Evolutionary conservation across 371 early-diverging fungal species (phyloP), one percentile per base, ranked within the genome.

Genomic region (Thermomucor indicae-seudaticae): DNA sequence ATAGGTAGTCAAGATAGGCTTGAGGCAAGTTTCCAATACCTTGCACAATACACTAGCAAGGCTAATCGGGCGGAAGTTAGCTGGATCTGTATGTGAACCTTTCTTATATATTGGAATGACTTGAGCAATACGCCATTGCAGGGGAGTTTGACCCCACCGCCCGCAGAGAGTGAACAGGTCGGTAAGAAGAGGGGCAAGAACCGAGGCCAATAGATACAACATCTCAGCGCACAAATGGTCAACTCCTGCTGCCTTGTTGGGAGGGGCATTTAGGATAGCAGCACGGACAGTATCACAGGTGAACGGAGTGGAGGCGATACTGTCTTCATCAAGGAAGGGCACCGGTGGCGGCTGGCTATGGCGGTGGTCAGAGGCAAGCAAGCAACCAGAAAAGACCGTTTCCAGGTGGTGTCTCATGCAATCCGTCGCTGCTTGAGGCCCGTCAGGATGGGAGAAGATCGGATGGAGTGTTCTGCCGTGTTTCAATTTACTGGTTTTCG

Each of bases 41-140:
- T 54, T 62, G 0, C 57, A 38, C 10, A 62, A 17, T 0, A 57
- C 47, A 11, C 47, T 3, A 57, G 60, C 5, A 5, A 62, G 37
- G 25, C 53, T 49, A 12, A 62, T 57, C 2, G 62, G 62, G 1
- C 62, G 40, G 20, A 50, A 62, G 37, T 57, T 62, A 34, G 49
- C 35, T 1, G 65, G 51, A 4, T 32, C 11, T 1, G 32, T 10
- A 6, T 46, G 46, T 24, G 49, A 52, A 22, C 55, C 60, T 31
- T 57, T 60, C 35, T 65, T 66, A 32, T 45, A 48, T 6, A 66
- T 60, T 7, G 55, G 50, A 11, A 50, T 42, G 6, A 53, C 49
- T 22, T 53, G 54, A 8, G 54, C 49, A 14, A 40, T 19, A 3
- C 59, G 44, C 59, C 59, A 59, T 16, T 5, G 4, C 0, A 0